Evolutionary conservation across 176 grass and related monocot genomes (phyloP).

Genomic region (Bothriochloa decipiens): DNA sequence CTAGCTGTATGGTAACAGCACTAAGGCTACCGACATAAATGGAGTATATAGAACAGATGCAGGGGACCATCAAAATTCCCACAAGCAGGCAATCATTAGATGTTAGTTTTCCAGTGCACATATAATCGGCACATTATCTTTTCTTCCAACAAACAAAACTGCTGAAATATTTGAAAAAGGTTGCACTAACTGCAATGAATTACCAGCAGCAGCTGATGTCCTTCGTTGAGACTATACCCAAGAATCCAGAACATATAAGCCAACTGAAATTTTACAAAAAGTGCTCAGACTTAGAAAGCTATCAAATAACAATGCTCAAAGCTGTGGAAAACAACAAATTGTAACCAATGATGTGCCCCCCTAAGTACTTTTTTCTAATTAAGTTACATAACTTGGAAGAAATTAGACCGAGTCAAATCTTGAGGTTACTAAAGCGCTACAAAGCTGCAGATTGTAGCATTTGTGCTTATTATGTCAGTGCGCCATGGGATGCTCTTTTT

Average conservation of each 20-base stretch:
- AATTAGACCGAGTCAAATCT: background rate
- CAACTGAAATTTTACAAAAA: constrained; percentile 51
- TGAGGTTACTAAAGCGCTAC: constrained; percentile 5
- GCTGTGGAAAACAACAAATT: background rate
- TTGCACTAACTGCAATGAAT: constrained; percentile 16
- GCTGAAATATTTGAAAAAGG: constrained; percentile 5
- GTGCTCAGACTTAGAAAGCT: background rate
- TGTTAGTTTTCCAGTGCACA: background rate
- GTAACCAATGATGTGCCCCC: background rate
- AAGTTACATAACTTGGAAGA: background rate
- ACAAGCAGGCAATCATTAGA: constrained; percentile 5
- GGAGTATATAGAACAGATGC: background rate
- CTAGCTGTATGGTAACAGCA: background rate
- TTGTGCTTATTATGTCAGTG: background rate
- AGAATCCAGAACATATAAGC: constrained; percentile 76
- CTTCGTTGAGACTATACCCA: constrained; percentile 63
- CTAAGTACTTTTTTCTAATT: constrained; percentile 3
- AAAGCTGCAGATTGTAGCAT: constrained; percentile 8
- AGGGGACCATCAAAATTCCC: constrained; percentile 13
- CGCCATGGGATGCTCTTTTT: background rate
- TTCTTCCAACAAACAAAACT: background rate
- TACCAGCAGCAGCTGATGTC: constrained; percentile 74
- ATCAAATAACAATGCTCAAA: background rate
- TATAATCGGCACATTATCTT: background rate
- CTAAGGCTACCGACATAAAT: constrained; percentile 20